Base-by-base conservation (phyloP, 345 rosid species). In the Dipteronia sinensis region DNA sequence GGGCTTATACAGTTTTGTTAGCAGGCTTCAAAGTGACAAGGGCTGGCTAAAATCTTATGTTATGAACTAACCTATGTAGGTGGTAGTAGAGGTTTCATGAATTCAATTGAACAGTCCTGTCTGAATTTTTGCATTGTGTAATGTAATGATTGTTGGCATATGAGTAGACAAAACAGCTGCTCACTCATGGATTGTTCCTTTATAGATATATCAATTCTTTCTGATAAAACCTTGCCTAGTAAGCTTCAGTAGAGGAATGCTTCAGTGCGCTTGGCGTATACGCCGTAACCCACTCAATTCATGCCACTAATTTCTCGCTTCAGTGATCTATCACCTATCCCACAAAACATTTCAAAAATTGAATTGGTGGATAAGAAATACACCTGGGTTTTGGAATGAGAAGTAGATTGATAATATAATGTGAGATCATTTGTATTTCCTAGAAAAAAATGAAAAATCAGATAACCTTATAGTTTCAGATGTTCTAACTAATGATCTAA, bases 1-100 rank as follows among this genome's bases (percentile, higher is more conserved):
- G 77, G 77, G 31, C 69, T 7, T 62, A 69, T 7, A 62, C 69
- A 79, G 73, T 84, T 84, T 82, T 82, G 83, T 79, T 79, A 34
- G 38, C 38, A 34, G 38, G 38, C 38, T 34, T 34, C 38, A 34
- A 34, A 34, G 38, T 34, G 38, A 4, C 38, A 34, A 34, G 6
- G 38, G 38, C 38, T 34, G 38, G 38, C 38, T 34, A 34, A 34
- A 34, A 34, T 6, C 6, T 34, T 34, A 34, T 82, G 83, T 79
- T 79, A 5, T 64, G 49, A 7, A 27, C 65, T 62, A 62, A 73
- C 76, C 19, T 0, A 7, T 62, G 44, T 72, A 72, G 75, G 67
- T 15, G 2, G 6, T 34, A 4, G 38, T 34, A 34, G 38, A 34
- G 38, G 38, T 34, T 34, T 3, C 63, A 61, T 44, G 2, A 61